Evolutionary conservation across 2,329 filamentous ascomycete genomes (phyloP).

Genomic region (Elsinoe ampelina): DNA sequence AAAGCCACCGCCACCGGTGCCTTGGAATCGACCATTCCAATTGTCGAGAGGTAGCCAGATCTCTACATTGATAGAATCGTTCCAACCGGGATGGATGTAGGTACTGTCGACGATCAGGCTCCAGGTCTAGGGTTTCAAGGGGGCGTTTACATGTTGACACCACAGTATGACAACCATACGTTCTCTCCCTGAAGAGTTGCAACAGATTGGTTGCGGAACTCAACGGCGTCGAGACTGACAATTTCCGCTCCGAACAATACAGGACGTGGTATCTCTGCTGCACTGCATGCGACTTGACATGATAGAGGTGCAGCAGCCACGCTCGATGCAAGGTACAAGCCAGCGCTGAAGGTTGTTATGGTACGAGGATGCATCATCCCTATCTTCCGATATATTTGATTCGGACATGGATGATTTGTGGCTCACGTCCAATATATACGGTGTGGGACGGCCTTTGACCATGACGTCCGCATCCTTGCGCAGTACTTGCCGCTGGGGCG

Average conservation of each 20-base stretch:
- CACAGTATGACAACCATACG: not conserved
- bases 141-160: not conserved
- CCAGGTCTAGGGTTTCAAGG: not conserved
- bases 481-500: no score
- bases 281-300: not conserved
- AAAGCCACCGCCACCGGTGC: constrained; percentile 32
- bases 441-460: no score
- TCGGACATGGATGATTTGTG: no score
- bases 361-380: no score
- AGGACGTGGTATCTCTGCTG: not conserved
- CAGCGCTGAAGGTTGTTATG: no score
- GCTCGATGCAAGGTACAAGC: no score
- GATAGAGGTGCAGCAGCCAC: no score
- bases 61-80: constrained; percentile 27
- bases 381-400: no score
- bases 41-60: constrained; percentile 26
- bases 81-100: constrained; percentile 30
- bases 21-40: constrained; percentile 31
- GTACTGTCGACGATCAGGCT: constrained; percentile 15
- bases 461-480: no score
- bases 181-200: no score
- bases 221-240: not conserved
- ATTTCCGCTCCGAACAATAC: not conserved
- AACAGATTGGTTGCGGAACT: no score
- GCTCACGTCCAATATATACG: no score